Base-by-base conservation (phyloP, 495 filamentous ascomycete genomes). In the Penicillium tannophilum region DNA sequence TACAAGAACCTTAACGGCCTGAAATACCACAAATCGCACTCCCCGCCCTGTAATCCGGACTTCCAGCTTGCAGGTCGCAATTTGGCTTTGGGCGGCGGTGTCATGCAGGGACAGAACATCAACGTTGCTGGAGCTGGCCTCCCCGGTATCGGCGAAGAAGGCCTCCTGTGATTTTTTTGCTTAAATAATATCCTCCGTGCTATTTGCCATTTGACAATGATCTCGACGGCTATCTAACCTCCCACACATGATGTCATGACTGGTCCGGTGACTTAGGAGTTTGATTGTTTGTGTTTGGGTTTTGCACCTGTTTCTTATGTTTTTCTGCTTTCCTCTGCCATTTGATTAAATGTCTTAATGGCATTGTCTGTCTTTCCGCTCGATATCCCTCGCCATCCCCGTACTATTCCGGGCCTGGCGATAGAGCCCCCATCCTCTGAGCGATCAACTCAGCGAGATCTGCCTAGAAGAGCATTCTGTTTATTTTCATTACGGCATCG, bases 1-100 rank as follows among this genome's bases (percentile, higher is more conserved):
- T 99, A 99, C 79, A 99, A 99, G 86, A 99, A 99, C 69, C 74
- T 99, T 50, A 99, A 99, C 69, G 91, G 91, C 14, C 83, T 96
- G 14, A 96, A 96, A 85, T 96, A 96, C 66, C 90, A 93, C 79
- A 92, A 92, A 70, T 86, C 87, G 56, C 90, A 93, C 65, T 91
- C 89, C 12, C 88, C 87, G n/a, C 83, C 85, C 57, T 93, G 90
- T 67, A 79, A 78, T 60, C 74, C 76, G 6, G 82, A 83, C 44
- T 75, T 80, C 63, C 76, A 79, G 55, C 69, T 79, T 64, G 71
- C 65, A 56, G 71, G 73, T 52, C 76, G 74, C 61, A 72, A 72
- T 52, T 54, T 80, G 42, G 70, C 71, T 41, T 69, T 75, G 49
- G 77, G 76, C 23, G 77, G 77, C 23, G 77, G 77, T 42, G 78